Percentiles rank a stretch among this genome's conserved stretches.
Evolutionary conservation across 225 moss, liverwort and hornwort species (phyloP).

Genomic region (Climacium dendroides): DNA sequence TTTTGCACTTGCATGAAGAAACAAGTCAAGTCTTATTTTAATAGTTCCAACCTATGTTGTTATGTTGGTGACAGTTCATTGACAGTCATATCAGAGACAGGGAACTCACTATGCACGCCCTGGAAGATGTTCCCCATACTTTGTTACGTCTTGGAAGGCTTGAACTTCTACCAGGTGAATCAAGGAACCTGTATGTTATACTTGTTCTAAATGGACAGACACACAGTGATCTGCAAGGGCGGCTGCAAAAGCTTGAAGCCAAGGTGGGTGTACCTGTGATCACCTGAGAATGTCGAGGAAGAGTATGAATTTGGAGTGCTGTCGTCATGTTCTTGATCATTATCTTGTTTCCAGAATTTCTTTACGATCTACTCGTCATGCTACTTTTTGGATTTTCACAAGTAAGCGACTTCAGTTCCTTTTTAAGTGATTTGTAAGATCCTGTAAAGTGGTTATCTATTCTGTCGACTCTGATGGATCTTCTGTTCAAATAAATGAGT

Average conservation of each 20-base stretch:
- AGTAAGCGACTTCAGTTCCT: background rate
- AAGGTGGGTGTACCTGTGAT: conserved; percentile 45
- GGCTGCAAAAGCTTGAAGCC: conserved; percentile 67
- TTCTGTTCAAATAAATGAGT: background rate
- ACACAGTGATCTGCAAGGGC: conserved; percentile 68
- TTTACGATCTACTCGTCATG: background rate
- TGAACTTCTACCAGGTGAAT: conserved; percentile 70
- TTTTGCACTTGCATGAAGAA: background rate
- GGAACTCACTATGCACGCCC: conserved; percentile 67
- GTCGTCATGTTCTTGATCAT: background rate
- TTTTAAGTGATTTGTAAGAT: background rate
- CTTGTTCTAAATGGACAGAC: conserved; percentile 61
- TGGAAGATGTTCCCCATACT: conserved; percentile 70
- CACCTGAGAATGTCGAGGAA: background rate
- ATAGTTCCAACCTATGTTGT: background rate
- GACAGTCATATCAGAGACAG: conserved; percentile 76
- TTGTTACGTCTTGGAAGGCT: conserved; percentile 63
- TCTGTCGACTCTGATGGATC: background rate
- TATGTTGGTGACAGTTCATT: conserved; percentile 49
- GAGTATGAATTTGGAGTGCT: background rate
- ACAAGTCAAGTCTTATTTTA: background rate
- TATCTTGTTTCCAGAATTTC: background rate
- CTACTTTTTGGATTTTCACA: background rate
- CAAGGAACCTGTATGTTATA: conserved; percentile 63
- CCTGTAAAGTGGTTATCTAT: background rate